These are phyloP conservation scores for Mycena chlorophos DNA, from an alignment of 768 basidiomycete genomes.

Conservation along the genomic window DNA sequence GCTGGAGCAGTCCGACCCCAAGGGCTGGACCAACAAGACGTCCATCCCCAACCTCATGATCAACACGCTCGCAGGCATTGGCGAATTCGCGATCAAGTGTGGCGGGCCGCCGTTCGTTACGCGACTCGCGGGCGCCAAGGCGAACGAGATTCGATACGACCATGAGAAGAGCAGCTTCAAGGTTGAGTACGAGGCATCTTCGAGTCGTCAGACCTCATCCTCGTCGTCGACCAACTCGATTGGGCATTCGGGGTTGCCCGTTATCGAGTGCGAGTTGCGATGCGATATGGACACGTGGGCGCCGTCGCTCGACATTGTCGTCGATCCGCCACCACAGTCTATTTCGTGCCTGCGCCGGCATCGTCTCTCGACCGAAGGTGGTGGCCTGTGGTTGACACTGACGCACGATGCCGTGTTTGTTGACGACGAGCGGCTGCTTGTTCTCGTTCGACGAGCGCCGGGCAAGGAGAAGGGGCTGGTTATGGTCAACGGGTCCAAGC, in stretches of 20 bases:
- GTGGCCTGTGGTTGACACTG: conserved; percentile 92
- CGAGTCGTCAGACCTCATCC: conserved; percentile 43
- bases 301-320: conserved; percentile 77
- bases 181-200: conserved; percentile 78
- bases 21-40: conserved; percentile 94
- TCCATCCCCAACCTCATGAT: conserved; percentile 96
- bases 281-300: conserved; percentile 93
- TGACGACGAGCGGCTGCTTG: conserved; percentile 72
- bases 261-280: conserved; percentile 85
- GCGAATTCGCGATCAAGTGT: conserved; percentile 93
- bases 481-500: conserved; percentile 85
- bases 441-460: conserved; percentile 74
- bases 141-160: conserved; percentile 77
- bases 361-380: conserved; percentile 80
- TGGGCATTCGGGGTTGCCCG: conserved; percentile 39
- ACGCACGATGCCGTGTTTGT: conserved; percentile 81
- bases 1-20: conserved; percentile 94
- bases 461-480: conserved; percentile 80
- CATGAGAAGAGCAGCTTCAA: conserved; percentile 81
- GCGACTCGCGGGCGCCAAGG: conserved; percentile 75
- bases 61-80: conserved; percentile 82
- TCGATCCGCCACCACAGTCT: conserved; percentile 88
- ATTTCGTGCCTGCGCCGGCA: conserved; percentile 86
- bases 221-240: conserved; percentile 26
- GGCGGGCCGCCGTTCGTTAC: conserved; percentile 94